These are phyloP conservation scores for Artemisia argyi DNA, from an alignment of 129 eudicot genomes.

Conservation along the genomic window DNA sequence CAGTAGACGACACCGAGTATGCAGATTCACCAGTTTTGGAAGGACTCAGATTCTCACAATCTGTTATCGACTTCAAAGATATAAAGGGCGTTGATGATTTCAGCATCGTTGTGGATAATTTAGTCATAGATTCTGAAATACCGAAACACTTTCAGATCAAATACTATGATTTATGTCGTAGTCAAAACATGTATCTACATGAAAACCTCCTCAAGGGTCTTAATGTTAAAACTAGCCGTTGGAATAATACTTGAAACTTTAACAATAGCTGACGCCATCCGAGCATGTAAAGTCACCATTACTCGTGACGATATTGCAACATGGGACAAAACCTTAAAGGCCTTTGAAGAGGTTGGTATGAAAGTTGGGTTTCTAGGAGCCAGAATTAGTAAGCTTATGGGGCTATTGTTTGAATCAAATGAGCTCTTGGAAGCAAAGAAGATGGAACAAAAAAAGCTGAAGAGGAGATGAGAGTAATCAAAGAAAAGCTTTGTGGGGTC, in stretches of 20 bases:
- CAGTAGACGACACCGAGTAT: constrained; percentile 23
- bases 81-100: constrained; percentile 47
- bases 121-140: constrained; percentile 63
- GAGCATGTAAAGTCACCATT: constrained; percentile 37
- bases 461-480: constrained; percentile 38
- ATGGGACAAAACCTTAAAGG: constrained; percentile 62
- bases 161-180: constrained; percentile 65
- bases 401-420: constrained; percentile 34
- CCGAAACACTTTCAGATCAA: constrained; percentile 44
- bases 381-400: constrained; percentile 36
- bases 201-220: constrained; percentile 51
- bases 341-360: constrained; percentile 74
- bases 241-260: constrained; percentile 63
- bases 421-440: constrained; percentile 31
- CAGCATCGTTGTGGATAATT: constrained; percentile 52
- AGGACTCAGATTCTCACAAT: constrained; percentile 57
- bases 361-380: constrained; percentile 52
- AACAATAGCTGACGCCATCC: constrained; percentile 66
- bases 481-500: constrained; percentile 33
- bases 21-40: constrained; percentile 30
- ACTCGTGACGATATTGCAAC: constrained; percentile 39
- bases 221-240: constrained; percentile 51
- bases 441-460: constrained; percentile 38
- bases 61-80: constrained; percentile 38
- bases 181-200: constrained; percentile 62